Evolutionary conservation across 1,284 basidiomycete genomes (phyloP), one percentile per base, ranked within the genome.

Genomic region (Ustilago sp.): DNA sequence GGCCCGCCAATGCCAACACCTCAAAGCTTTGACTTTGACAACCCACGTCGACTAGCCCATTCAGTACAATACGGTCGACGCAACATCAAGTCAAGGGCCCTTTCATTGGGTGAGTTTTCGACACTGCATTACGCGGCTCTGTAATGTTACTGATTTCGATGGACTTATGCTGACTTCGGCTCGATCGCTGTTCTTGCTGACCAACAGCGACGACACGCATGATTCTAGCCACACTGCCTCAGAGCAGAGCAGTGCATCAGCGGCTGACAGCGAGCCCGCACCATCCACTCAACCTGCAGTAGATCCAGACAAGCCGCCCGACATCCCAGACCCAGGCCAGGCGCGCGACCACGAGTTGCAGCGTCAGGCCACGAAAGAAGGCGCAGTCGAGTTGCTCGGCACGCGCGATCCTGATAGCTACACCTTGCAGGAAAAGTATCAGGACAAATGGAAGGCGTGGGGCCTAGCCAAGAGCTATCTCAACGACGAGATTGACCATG

Each of bases 401-500:
- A 45, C 74, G 53, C 61, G 54, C 38, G 74, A 76, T 32, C 61
- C 55, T 9, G 63, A 72, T n/a, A 55, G 68, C 66, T 59, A 68
- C 52, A 56, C 62, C 17, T 32, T 76, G 35, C 65, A 71, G 28
- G 65, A 60, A 9, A 23, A 53, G 35, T 59, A 67, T 28, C 36
- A 67, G 52, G 31, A 45, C 28, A 57, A 53, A 38, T 65, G 59
- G 67, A 59, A 56, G 13, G 52, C 61, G 0, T 65, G 64, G 61
- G 74, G 74, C 15, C 56, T 72, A 7, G 52, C 74, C 43, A 68
- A 66, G 53, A 68, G 69, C 55, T 69, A 68, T 45, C 56, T 80
- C 28, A 63, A 80, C 51, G 75, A 80, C 55, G 65, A 78, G 52
- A 74, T 81, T 34, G 75, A 80, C 17, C 80, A 81, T 19, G 53